Conservation (phyloP, 106 monocot species). For the Dendrobium huoshanense region DNA sequence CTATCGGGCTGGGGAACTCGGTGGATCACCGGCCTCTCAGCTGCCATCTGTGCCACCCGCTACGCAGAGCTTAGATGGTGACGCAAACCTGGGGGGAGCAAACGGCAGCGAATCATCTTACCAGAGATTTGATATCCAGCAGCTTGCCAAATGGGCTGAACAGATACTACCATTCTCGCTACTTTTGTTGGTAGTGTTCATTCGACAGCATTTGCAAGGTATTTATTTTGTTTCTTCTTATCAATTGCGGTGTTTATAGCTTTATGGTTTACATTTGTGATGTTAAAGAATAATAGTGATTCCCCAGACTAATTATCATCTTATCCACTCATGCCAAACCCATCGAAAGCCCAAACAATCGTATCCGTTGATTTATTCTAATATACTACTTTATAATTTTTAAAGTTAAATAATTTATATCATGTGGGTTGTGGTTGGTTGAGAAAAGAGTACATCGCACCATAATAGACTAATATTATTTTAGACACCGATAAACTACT, state of each 20-base stretch:
- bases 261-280: not conserved
- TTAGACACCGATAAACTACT: too few relatives aligned
- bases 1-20: not conserved
- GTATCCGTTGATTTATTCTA: not conserved
- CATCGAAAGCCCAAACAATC: not conserved
- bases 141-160: slow-evolving; percentile 83
- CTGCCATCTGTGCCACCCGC: slow-evolving; percentile 4
- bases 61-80: slow-evolving; percentile 16
- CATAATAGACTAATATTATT: too few relatives aligned
- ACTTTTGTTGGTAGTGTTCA: slow-evolving; percentile 85
- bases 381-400: not conserved
- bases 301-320: not conserved
- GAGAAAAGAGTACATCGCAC: too few relatives aligned
- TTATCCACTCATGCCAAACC: not conserved
- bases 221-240: not conserved
- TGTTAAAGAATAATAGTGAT: not conserved
- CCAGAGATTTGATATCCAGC: slow-evolving; percentile 92
- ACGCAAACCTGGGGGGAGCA: slow-evolving; percentile 22
- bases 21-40: slow-evolving; percentile 12
- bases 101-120: slow-evolving; percentile 50
- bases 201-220: slow-evolving; percentile 98
- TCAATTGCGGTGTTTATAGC: not conserved
- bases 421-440: too few relatives aligned
- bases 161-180: slow-evolving; percentile 90
- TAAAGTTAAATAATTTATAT: not conserved